Percentiles rank a stretch among this genome's conserved stretches.
phyloP scores from a whole-genome alignment of 352 stramenopile species.

The Thalassiosira exigua region DNA sequence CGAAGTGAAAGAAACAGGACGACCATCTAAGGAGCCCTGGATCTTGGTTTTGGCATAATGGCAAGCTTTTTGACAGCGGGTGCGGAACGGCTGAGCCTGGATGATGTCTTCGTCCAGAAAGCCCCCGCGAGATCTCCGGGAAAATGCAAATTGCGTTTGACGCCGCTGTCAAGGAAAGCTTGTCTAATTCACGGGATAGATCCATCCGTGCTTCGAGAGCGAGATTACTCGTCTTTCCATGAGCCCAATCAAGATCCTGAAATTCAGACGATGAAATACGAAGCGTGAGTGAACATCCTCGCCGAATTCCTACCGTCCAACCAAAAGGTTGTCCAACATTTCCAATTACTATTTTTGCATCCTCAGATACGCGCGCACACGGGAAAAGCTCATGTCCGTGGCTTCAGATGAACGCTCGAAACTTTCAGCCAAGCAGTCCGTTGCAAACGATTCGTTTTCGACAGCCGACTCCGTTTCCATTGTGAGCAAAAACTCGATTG shows the following conservation, averaged over 20 bases:
- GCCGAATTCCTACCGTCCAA: no score
- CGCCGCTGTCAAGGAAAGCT: conserved; percentile 32
- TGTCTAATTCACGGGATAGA: conserved; percentile 51
- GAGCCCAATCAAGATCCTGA: conserved; percentile 31
- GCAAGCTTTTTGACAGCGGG: no score
- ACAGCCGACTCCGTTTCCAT: conserved; percentile 18
- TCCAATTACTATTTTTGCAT: background rate
- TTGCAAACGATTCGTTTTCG: conserved; percentile 19
- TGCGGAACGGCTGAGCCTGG: conserved; percentile 23
- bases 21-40: no score
- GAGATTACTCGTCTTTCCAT: conserved; percentile 42
- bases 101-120: conserved; percentile 36
- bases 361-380: background rate
- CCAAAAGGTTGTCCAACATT: no score
- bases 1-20: no score
- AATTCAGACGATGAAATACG: conserved; percentile 44
- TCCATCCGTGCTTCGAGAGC: conserved; percentile 22
- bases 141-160: conserved; percentile 22
- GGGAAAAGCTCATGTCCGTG: conserved; percentile 14
- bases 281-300: conserved; percentile 12
- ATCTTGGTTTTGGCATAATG: no score
- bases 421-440: conserved; percentile 9
- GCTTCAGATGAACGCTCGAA: conserved; percentile 26
- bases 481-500: conserved; percentile 23
- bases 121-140: background rate